These are phyloP conservation scores for Wakefieldia striispora DNA, from an alignment of 768 basidiomycete species.

Conservation along the genomic window DNA sequence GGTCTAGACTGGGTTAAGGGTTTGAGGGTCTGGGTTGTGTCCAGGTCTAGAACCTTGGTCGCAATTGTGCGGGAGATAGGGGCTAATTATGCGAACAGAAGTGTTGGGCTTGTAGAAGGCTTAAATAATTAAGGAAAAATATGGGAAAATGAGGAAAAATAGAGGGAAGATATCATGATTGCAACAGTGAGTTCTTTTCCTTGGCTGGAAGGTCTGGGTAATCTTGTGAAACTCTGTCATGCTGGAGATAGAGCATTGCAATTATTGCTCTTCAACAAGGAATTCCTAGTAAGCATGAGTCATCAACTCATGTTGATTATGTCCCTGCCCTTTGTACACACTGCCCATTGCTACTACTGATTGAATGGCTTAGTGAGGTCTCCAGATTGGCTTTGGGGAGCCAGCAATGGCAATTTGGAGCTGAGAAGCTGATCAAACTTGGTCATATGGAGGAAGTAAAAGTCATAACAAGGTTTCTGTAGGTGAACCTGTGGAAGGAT, in stretches of 20 bases:
- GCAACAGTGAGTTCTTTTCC: conserved; percentile 72
- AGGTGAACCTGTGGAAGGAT: conserved; percentile 83
- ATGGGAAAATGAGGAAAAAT: no score
- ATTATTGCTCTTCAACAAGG: conserved; percentile 92
- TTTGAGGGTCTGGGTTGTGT: no score
- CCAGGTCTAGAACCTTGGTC: no score
- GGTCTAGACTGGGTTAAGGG: no score
- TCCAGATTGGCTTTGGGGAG: conserved; percentile 71
- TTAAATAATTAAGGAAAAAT: no score
- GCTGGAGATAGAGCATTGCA: conserved; percentile 89
- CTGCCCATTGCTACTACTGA: conserved; percentile 89
- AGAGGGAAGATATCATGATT: no score
- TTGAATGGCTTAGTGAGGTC: conserved; percentile 90
- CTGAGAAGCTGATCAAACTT: conserved; percentile 71
- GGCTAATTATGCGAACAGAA: no score
- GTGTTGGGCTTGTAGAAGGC: no score
- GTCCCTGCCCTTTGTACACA: conserved; percentile 91
- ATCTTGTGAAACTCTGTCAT: conserved; percentile 79
- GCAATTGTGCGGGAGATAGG: no score
- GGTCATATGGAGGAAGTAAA: conserved; percentile 85
- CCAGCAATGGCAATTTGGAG: conserved; percentile 49
- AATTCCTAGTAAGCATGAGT: conserved; percentile 87
- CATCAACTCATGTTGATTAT: conserved; percentile 88
- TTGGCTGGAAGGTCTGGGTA: conserved; percentile 77
- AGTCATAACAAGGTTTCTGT: conserved; percentile 81